phyloP scores from a whole-genome alignment of 331 rosid genomes.

The Acacia pycnantha region DNA sequence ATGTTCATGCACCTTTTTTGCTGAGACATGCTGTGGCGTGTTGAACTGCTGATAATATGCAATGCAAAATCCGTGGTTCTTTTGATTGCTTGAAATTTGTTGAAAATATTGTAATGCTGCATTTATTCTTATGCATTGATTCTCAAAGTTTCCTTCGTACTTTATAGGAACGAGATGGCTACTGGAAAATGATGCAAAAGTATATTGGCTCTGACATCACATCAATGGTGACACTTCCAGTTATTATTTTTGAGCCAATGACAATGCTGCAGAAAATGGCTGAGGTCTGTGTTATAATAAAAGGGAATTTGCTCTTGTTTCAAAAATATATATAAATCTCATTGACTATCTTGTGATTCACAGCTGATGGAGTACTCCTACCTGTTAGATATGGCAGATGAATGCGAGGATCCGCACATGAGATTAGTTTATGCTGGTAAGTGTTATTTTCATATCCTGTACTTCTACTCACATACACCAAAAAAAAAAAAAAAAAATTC shows the following conservation, averaged over 20 bases:
- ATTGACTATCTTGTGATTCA: slow-evolving; percentile 16
- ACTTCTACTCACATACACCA: background rate
- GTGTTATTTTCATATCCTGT: slow-evolving; percentile 28
- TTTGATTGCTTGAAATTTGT: background rate
- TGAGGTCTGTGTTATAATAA: slow-evolving; percentile 58
- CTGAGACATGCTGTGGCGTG: background rate
- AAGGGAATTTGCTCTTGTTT: background rate
- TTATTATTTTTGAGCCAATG: slow-evolving; percentile 94
- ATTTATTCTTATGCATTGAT: background rate
- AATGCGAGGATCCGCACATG: slow-evolving; percentile 93
- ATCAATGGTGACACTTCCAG: slow-evolving; percentile 98
- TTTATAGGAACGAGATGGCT: slow-evolving; percentile 58
- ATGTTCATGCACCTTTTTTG: slow-evolving; percentile 1
- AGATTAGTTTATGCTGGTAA: slow-evolving; percentile 82
- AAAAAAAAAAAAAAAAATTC: background rate
- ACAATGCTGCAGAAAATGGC: slow-evolving; percentile 92
- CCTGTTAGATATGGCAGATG: slow-evolving; percentile 84
- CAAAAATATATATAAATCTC: background rate
- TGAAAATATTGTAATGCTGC: background rate
- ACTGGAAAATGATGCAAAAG: slow-evolving; percentile 96
- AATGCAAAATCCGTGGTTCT: background rate
- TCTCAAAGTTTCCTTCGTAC: slow-evolving; percentile 17
- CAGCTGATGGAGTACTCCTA: slow-evolving; percentile 94
- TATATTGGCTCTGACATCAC: slow-evolving; percentile 93
- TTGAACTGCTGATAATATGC: slow-evolving; percentile 5